Evolutionary conservation across 2,329 filamentous ascomycete species (phyloP).

Genomic region (Nigrospora osmanthi): DNA sequence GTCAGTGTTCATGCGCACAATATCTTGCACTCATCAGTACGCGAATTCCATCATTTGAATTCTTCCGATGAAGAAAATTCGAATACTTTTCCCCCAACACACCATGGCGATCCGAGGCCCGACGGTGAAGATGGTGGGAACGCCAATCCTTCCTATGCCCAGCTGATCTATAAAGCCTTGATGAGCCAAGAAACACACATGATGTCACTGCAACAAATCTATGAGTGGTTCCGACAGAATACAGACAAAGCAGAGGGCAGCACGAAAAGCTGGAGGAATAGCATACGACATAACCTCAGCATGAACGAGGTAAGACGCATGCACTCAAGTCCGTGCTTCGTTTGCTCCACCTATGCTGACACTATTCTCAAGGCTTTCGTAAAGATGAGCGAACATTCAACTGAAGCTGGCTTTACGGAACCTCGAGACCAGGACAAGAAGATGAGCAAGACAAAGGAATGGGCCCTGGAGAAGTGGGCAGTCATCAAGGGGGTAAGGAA

Average conservation of each 20-base stretch:
- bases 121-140: constrained; percentile 17
- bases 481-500: constrained; percentile 68
- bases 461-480: constrained; percentile 68
- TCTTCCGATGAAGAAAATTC: constrained; percentile 1
- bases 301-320: constrained; percentile 70
- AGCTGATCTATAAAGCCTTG: constrained; percentile 71
- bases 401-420: too few species aligned
- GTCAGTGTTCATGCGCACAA: constrained; percentile 1
- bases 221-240: constrained; percentile 79
- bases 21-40: constrained; percentile 2
- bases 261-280: constrained; percentile 83
- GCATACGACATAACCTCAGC: constrained; percentile 88
- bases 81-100: constrained; percentile 1
- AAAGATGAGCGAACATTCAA: too few species aligned
- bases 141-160: constrained; percentile 64
- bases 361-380: too few species aligned
- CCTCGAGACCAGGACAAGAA: constrained; percentile 28
- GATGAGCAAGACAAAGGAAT: constrained; percentile 62
- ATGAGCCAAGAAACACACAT: constrained; percentile 56
- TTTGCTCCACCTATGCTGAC: too few species aligned
- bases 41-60: neutral
- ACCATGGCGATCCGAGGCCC: constrained; percentile 9
- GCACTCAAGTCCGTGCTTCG: too few species aligned
- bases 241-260: constrained; percentile 64
- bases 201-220: constrained; percentile 80